Evolutionary conservation across 345 rosid genomes (phyloP).

Genomic region (Arabis hirsuta): DNA sequence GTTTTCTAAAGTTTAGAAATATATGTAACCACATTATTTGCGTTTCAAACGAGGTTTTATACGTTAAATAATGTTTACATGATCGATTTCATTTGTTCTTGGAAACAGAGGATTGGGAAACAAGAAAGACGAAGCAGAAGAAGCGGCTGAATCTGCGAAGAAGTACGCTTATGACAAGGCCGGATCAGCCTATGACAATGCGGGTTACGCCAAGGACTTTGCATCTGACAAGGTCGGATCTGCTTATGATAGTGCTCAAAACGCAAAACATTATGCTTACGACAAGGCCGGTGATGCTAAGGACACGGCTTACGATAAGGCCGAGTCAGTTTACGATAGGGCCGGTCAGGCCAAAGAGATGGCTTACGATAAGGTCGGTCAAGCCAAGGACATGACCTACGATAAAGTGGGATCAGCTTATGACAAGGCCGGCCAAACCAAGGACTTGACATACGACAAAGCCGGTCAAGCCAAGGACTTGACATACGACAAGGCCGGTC

Average conservation of each 20-base stretch:
- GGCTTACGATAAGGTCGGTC: slow-evolving; percentile 20
- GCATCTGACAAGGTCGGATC: slow-evolving; percentile 36
- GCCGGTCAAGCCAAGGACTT: slow-evolving; percentile 19
- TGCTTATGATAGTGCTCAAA: slow-evolving; percentile 37
- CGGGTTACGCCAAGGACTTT: slow-evolving; percentile 26
- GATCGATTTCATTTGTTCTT: background rate
- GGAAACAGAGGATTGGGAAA: slow-evolving; percentile 35
- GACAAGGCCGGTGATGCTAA: slow-evolving; percentile 47
- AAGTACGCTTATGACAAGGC: slow-evolving; percentile 31
- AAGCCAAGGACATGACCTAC: background rate
- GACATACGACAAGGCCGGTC: slow-evolving; percentile 30
- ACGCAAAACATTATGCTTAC: slow-evolving; percentile 38
- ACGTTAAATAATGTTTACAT: background rate
- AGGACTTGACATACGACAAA: slow-evolving; percentile 5
- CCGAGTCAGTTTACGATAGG: too few species aligned
- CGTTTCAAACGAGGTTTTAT: background rate
- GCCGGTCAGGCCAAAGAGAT: slow-evolving; percentile 41
- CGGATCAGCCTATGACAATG: slow-evolving; percentile 44
- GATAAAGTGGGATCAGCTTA: slow-evolving; percentile 20
- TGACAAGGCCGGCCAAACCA: slow-evolving; percentile 1
- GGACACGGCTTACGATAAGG: slow-evolving; percentile 41
- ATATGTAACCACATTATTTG: background rate
- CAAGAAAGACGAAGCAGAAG: slow-evolving; percentile 38
- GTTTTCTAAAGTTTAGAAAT: background rate
- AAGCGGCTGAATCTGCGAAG: slow-evolving; percentile 23